These are phyloP conservation scores for Malus domestica DNA, from an alignment of 306 rosid species.

Conservation along the genomic window ASM211411v1 NC_041790.1:36989001-36989500, in stretches of 20 bases:
- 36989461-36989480: conserved; percentile 68
- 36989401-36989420: conserved; percentile 81
- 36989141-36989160: conserved; percentile 42
- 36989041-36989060: conserved; percentile 21
- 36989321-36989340: conserved; percentile 84
- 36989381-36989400: conserved; percentile 76
- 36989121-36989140: conserved; percentile 36
- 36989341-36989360: conserved; percentile 80
- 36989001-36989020: conserved; percentile 37
- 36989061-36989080: conserved; percentile 31
- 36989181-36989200: conserved; percentile 25
- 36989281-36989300: conserved; percentile 89
- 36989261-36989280: conserved; percentile 79
- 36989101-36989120: conserved; percentile 40
- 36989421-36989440: conserved; percentile 95
- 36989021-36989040: conserved; percentile 34
- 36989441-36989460: conserved; percentile 89
- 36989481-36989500: conserved; percentile 91
- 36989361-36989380: conserved; percentile 64
- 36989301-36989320: conserved; percentile 80
- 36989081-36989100: conserved; percentile 19
- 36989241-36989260: conserved; percentile 97
- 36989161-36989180: conserved; percentile 33
- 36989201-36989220: conserved; percentile 32
- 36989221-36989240: conserved; percentile 65